Base-by-base conservation (phyloP, 1,284 basidiomycete genomes). In the Ustilago xerochloae region DNA sequence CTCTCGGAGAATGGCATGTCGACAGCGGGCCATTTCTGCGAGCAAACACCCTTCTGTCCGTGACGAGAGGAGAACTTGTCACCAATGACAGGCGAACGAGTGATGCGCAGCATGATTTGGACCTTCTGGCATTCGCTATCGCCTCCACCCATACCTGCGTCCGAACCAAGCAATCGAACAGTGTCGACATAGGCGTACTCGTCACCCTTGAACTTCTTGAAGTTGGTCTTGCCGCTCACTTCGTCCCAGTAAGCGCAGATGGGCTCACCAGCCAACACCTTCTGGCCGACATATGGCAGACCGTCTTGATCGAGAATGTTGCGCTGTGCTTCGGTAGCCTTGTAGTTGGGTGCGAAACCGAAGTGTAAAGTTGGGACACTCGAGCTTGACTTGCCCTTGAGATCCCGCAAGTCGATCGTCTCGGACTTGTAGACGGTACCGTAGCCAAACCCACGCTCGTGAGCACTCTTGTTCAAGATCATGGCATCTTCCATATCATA, bases 401-500 rank as follows among this genome's bases (percentile, higher is more conserved):
- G 87, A 61, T 95, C 92, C 82, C 92, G 91, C 35, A 99, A 88
- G 85, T 99, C 95, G 62, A 98, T 88, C 41, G 92, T 92, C 82
- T 96, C 91, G 6, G 93, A 91, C 86, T 99, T 99, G 88, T 98
- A 99, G 38, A 99, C 90, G 1, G 94, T 94, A 22, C 97, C 97
- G 83, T 99, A 97, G 0, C 89, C 94, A 84, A 99, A 99, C 0
- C 97, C 97, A 43, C 97, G 91, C 86, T 99, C 97, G 84, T 99
- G 94, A 4, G 94, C 92, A 4, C 94, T 98, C 87, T 99, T 99
- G 87, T 99, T 99, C 55, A 99, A 87, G 78, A 99, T 99, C 97
- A 99, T 99, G 69, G 97, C 97, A 81, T 99, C 97, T 87, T 99
- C 97, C 97, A 99, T 99, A 85, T 99, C 97, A 86, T 99, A 99